Conservation (phyloP, 2,329 filamentous ascomycete species). For the Epichloe brachyelytri region DNA sequence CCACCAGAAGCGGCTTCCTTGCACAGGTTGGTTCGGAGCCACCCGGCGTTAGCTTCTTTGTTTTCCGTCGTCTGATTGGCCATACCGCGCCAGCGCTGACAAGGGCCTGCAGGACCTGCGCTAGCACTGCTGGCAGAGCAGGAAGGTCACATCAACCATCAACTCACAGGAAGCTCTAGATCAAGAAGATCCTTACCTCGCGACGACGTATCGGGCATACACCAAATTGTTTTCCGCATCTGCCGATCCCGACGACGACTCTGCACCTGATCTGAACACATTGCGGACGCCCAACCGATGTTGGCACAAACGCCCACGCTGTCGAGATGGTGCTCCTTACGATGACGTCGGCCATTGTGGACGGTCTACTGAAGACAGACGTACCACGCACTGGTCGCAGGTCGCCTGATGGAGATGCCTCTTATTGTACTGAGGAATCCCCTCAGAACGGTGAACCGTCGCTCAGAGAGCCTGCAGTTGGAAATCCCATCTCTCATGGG, state of each 20-base stretch:
- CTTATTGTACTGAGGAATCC: constrained; percentile 10
- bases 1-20: not conserved
- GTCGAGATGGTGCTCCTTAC: constrained; percentile 59
- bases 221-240: no score
- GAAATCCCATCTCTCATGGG: constrained; percentile 57
- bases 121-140: no score
- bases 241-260: no score
- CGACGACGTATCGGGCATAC: no score
- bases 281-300: not conserved
- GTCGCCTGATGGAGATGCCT: constrained; percentile 1
- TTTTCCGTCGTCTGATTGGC: not conserved
- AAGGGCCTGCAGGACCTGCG: no score
- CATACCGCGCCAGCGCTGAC: no score
- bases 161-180: no score
- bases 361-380: constrained; percentile 36
- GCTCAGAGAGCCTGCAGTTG: constrained; percentile 37
- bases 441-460: constrained; percentile 30
- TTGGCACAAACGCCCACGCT: not conserved
- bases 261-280: not conserved
- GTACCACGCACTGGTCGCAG: not conserved
- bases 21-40: constrained; percentile 6
- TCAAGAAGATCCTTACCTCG: no score
- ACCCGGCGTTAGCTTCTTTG: not conserved
- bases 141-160: no score
- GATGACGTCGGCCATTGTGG: constrained; percentile 58